A percentile compares a stretch with the other conserved stretches of the same genome.
Conservation (phyloP, 2,329 filamentous ascomycete species). For the Diplodia corticola region DNA sequence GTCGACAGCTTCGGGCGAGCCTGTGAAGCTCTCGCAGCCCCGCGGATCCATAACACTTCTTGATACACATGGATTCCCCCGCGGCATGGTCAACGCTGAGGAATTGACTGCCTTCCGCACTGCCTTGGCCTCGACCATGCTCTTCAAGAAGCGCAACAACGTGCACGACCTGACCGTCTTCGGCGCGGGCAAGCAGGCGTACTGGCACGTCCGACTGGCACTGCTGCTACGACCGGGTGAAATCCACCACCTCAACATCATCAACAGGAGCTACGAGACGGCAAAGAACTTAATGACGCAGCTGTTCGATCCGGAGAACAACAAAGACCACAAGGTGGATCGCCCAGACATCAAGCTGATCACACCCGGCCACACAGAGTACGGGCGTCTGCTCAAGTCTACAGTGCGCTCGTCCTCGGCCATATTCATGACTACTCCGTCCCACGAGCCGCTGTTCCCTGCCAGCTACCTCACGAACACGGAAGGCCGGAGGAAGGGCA, state of each 20-base stretch:
- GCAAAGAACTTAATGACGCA: constrained; percentile 54
- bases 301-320: constrained; percentile 54
- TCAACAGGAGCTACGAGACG: constrained; percentile 70
- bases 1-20: constrained; percentile 17
- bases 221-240: constrained; percentile 69
- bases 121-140: constrained; percentile 62
- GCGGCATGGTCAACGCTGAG: constrained; percentile 65
- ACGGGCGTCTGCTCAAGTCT: constrained; percentile 65
- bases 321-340: constrained; percentile 16
- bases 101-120: constrained; percentile 71
- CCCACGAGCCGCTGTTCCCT: constrained; percentile 73
- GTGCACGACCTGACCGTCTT: constrained; percentile 81
- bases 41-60: constrained; percentile 61
- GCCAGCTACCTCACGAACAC: constrained; percentile 68
- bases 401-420: constrained; percentile 73
- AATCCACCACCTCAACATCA: constrained; percentile 77
- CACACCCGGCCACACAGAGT: constrained; percentile 71
- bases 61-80: constrained; percentile 57
- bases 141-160: constrained; percentile 63
- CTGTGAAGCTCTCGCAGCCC: constrained; percentile 45
- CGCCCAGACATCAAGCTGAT: constrained; percentile 64
- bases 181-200: constrained; percentile 85
- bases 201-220: constrained; percentile 88
- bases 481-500: constrained; percentile 68
- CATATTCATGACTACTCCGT: constrained; percentile 87